Percentiles rank a stretch among this genome's conserved stretches.
These are phyloP conservation scores for Quercus ilex DNA, from an alignment of 306 rosid genomes.

Conservation along the genomic window DNA sequence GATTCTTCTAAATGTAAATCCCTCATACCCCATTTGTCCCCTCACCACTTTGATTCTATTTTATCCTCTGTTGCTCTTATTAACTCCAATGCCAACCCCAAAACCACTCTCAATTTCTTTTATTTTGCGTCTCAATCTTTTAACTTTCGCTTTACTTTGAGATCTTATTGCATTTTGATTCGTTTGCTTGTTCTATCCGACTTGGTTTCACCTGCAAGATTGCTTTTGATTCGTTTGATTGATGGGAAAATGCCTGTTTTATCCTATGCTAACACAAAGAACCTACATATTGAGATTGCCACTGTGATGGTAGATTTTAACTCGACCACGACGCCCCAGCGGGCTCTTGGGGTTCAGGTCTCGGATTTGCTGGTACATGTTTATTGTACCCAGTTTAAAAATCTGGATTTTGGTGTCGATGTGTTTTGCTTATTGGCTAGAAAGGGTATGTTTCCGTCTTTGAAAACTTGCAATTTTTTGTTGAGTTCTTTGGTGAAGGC, in stretches of 20 bases:
- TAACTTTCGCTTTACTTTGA: conserved; percentile 50
- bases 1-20: conserved; percentile 57
- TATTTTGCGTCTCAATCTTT: conserved; percentile 40
- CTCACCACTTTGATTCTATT: conserved; percentile 48
- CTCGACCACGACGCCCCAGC: background rate
- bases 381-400: conserved; percentile 49
- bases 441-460: conserved; percentile 41
- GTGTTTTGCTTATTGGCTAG: conserved; percentile 32
- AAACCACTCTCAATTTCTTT: conserved; percentile 52
- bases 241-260: conserved; percentile 39
- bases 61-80: conserved; percentile 28
- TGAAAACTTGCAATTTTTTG: conserved; percentile 52
- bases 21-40: conserved; percentile 47
- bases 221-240: conserved; percentile 48
- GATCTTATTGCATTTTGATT: conserved; percentile 59
- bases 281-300: conserved; percentile 39
- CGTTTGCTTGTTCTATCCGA: conserved; percentile 49
- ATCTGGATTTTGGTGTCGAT: conserved; percentile 41
- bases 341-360: conserved; percentile 29
- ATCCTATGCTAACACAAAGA: conserved; percentile 10
- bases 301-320: conserved; percentile 35
- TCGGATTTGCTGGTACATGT: conserved; percentile 61
- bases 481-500: conserved; percentile 54
- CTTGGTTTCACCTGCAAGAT: conserved; percentile 46
- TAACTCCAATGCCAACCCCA: conserved; percentile 43